Base-by-base conservation (phyloP, 768 basidiomycete genomes). In the Flagelloscypha sp. region DNA sequence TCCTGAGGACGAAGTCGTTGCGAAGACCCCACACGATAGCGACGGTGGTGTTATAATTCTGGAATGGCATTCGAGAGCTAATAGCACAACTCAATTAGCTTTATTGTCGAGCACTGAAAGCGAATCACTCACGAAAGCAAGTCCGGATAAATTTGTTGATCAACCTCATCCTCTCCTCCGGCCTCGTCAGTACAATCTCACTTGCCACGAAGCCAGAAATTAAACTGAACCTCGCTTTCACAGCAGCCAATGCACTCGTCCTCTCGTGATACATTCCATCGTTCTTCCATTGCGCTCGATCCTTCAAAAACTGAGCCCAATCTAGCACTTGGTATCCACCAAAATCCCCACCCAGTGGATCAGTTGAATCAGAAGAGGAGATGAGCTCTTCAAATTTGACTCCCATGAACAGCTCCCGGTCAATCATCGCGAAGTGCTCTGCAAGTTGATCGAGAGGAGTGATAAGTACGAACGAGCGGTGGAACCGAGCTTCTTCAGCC, bases 371-470 rank as follows among this genome's bases (percentile, higher is more conserved):
- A n/a, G n/a, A n/a, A n/a, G n/a, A n/a, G 41, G 77, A 66, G 24
- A 88, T 76, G n/a, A 90, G 66, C 48, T 94, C 90, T 49, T 92
- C 86, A 50, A 90, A 90, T 46, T 80, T 82, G 54, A 94, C 70
- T 9, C 74, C 72, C 55, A 84, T 76, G 53, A 90, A 87, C 36
- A 93, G 59, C 46, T 93, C 89, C 17, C 85, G 72, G 44, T 94
- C 89, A 44, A 94, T 88, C 70, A 88, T 80, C 6, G 82, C 70
- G 48, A 93, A 84, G 47, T 90, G 84, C 35, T 78, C 68, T 1
- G 83, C 83, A 22, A 95, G 54, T 4, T 58, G 58, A 24, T 75
- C 74, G 1, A 83, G 74, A 5, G 74, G 65, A 50, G 72, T 65
- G 20, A 51, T 56, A n/a, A 87, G 61, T 33, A 92, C 66, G 61